Conservation (phyloP, 108 stramenopile species). For the Hondaea fermentalgiana region DNA sequence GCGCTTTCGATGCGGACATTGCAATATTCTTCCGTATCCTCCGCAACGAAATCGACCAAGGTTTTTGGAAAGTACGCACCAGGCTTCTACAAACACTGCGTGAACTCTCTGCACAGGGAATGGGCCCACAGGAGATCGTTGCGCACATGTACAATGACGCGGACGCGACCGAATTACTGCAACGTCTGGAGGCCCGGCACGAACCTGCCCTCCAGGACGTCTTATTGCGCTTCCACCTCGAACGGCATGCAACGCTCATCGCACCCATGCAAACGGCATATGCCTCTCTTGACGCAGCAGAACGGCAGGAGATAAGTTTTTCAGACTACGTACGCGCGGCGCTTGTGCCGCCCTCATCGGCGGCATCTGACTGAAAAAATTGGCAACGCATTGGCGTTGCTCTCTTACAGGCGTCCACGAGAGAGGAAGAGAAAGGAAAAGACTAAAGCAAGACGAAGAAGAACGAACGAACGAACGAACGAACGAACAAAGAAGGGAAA, state of each 20-base stretch:
- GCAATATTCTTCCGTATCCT: neutral
- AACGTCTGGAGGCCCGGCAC: neutral
- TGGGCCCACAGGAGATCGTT: neutral
- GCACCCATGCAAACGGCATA: neutral
- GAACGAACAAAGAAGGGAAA: neutral
- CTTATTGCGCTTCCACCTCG: neutral
- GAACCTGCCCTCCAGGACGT: neutral
- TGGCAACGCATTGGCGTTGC: no score
- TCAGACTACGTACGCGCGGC: neutral
- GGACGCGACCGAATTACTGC: neutral
- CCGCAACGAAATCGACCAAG: neutral
- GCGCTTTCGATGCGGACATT: neutral
- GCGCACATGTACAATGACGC: constrained; percentile 17
- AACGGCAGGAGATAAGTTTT: neutral
- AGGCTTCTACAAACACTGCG: neutral
- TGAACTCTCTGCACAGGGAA: neutral
- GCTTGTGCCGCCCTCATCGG: no score
- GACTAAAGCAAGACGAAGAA: neutral
- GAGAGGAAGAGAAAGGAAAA: neutral
- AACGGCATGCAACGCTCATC: neutral
- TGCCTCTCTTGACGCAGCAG: neutral
- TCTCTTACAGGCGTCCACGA: no score
- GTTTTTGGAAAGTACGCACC: constrained; percentile 6
- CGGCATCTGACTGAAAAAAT: no score
- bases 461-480: neutral